Evolutionary conservation across 2,329 filamentous ascomycete genomes (phyloP).

Genomic region (Elsinoe arachidis): DNA sequence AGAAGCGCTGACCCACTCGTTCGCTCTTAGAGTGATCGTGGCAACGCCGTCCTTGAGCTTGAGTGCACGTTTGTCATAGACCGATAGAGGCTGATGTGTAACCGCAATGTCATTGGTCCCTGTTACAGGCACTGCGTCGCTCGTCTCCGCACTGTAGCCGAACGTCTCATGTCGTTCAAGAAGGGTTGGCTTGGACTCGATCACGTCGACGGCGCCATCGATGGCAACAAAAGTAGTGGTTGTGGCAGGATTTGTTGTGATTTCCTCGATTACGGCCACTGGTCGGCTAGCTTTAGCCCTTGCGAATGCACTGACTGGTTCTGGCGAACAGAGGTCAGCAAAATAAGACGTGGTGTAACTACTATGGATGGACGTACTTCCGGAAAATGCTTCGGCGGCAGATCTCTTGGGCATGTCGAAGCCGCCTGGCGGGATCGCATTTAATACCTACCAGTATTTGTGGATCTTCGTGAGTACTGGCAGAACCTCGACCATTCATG

Average conservation of each 20-base stretch:
- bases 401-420: slow-evolving; percentile 6
- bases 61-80: background rate
- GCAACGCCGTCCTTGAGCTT: background rate
- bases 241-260: background rate
- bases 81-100: background rate
- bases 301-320: slow-evolving; percentile 27
- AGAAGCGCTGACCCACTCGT: slow-evolving; percentile 36
- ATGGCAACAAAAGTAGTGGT: slow-evolving; percentile 5
- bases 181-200: background rate
- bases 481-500: no score
- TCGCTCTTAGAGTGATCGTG: slow-evolving; percentile 18
- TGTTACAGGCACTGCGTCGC: background rate
- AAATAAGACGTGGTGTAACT: background rate
- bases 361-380: background rate
- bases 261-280: background rate
- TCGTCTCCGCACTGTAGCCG: slow-evolving; percentile 4
- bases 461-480: no score
- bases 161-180: slow-evolving; percentile 17
- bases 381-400: slow-evolving; percentile 27
- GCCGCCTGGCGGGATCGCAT: no score
- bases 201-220: background rate
- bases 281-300: slow-evolving; percentile 18
- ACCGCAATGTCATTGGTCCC: background rate
- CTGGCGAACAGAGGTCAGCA: slow-evolving; percentile 17
- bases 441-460: no score